phyloP scores from a whole-genome alignment of 495 filamentous ascomycete genomes.

The Cladorrhinum samala region DNA sequence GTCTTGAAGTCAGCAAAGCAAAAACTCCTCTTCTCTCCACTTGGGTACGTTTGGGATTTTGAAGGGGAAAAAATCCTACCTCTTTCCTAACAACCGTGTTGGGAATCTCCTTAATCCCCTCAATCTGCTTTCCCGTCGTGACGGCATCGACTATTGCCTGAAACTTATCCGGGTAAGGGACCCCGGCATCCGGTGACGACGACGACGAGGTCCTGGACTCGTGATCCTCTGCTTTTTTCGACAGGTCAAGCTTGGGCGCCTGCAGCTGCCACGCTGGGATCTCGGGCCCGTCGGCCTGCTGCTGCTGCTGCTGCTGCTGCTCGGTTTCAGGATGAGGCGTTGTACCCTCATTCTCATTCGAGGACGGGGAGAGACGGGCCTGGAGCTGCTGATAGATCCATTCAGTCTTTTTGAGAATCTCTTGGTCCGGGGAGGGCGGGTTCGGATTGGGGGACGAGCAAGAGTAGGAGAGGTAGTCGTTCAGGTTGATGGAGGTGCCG shows the following conservation, averaged over 20 bases:
- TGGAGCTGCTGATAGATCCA: slow-evolving; percentile 25
- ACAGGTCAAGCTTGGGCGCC: slow-evolving; percentile 39
- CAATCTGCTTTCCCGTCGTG: slow-evolving; percentile 73
- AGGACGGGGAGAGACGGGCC: slow-evolving; percentile 11
- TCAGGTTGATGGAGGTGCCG: slow-evolving; percentile 29
- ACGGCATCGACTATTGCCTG: slow-evolving; percentile 86
- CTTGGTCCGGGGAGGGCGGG: slow-evolving; percentile 17
- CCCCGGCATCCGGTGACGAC: slow-evolving; percentile 23
- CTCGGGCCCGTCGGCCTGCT: slow-evolving; percentile 2
- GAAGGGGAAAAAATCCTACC: slow-evolving; percentile 15
- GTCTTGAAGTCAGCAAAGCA: background rate
- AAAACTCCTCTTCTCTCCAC: too few species aligned
- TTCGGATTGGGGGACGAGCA: slow-evolving; percentile 7
- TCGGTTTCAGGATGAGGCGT: too few species aligned
- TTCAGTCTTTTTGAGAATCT: slow-evolving; percentile 22
- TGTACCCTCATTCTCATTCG: background rate
- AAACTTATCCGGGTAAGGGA: slow-evolving; percentile 80
- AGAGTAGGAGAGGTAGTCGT: slow-evolving; percentile 31
- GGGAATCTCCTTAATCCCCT: slow-evolving; percentile 86
- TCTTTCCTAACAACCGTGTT: slow-evolving; percentile 64
- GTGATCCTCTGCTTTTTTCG: slow-evolving; percentile 25
- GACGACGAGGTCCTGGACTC: slow-evolving; percentile 14
- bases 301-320: background rate
- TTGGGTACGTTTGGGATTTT: too few species aligned
- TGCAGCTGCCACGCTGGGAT: slow-evolving; percentile 40